Conservation (phyloP, 352 stramenopile species). For the Pythium dissotocum region DNA sequence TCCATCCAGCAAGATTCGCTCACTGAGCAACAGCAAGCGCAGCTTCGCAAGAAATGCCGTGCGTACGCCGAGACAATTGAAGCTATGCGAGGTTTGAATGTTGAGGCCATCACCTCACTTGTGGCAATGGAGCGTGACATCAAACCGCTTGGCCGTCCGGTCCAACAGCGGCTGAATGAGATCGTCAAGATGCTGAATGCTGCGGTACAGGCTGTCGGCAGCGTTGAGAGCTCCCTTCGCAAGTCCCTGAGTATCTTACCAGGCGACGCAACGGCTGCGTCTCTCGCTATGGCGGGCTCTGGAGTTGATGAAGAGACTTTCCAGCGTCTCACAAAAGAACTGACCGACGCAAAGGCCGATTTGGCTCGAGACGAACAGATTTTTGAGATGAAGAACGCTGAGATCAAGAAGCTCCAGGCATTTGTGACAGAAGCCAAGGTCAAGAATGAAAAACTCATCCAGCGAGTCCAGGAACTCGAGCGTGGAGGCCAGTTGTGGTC, state of each 20-base stretch:
- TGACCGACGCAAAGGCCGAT: constrained; percentile 66
- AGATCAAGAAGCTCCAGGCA: constrained; percentile 66
- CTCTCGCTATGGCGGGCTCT: background rate
- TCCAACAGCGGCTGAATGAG: constrained; percentile 82
- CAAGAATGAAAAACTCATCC: constrained; percentile 74
- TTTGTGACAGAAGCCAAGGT: constrained; percentile 61
- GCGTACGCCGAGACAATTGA: constrained; percentile 53
- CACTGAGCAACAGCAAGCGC: constrained; percentile 32
- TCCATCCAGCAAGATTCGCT: background rate
- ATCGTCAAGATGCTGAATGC: constrained; percentile 78
- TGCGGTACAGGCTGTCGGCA: constrained; percentile 61
- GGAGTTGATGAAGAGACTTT: constrained; percentile 31
- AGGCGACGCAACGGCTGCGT: constrained; percentile 10
- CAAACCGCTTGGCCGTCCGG: constrained; percentile 61
- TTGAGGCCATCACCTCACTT: constrained; percentile 69
- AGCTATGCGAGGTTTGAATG: constrained; percentile 51
- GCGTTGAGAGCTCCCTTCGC: constrained; percentile 33
- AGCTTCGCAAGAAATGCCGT: constrained; percentile 42
- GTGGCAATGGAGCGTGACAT: constrained; percentile 81
- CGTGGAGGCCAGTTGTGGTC: constrained; percentile 67
- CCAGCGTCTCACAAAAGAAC: constrained; percentile 49
- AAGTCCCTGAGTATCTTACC: constrained; percentile 27
- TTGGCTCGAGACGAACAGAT: constrained; percentile 78
- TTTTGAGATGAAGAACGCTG: constrained; percentile 82
- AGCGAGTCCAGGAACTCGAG: constrained; percentile 71